Conservation (phyloP, 768 basidiomycete genomes). For the Mycena belliarum region DNA sequence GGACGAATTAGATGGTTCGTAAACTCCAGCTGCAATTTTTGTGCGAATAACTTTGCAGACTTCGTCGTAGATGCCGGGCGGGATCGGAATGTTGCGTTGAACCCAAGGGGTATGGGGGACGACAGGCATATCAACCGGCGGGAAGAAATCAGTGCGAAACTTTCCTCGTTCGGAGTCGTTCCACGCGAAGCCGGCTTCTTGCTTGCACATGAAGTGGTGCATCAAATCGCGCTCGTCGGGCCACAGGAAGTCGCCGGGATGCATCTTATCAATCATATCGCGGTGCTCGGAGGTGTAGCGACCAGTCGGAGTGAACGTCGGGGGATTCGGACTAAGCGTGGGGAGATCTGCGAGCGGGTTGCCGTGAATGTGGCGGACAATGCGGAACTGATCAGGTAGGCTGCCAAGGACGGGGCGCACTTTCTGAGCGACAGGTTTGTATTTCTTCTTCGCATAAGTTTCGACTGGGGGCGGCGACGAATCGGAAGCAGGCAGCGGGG, state of each 20-base stretch:
- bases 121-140: conserved; percentile 24
- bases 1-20: conserved; percentile 17
- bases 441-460: conserved; percentile 17
- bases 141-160: background rate
- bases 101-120: background rate
- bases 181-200: background rate
- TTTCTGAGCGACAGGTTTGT: conserved; percentile 25
- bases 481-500: background rate
- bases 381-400: conserved; percentile 23
- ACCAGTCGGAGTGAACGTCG: conserved; percentile 4
- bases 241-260: conserved; percentile 14
- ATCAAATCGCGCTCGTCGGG: background rate
- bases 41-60: conserved; percentile 33
- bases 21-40: conserved; percentile 38
- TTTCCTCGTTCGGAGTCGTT: conserved; percentile 22
- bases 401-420: conserved; percentile 16
- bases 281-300: conserved; percentile 11
- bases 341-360: conserved; percentile 18
- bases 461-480: too few species aligned
- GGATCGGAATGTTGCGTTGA: conserved; percentile 32
- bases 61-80: conserved; percentile 31
- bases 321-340: conserved; percentile 5
- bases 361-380: conserved; percentile 16
- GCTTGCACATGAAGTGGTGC: background rate
- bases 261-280: background rate